Conservation (phyloP, 805 yeast genomes). For the Candida xyloterini region DNA sequence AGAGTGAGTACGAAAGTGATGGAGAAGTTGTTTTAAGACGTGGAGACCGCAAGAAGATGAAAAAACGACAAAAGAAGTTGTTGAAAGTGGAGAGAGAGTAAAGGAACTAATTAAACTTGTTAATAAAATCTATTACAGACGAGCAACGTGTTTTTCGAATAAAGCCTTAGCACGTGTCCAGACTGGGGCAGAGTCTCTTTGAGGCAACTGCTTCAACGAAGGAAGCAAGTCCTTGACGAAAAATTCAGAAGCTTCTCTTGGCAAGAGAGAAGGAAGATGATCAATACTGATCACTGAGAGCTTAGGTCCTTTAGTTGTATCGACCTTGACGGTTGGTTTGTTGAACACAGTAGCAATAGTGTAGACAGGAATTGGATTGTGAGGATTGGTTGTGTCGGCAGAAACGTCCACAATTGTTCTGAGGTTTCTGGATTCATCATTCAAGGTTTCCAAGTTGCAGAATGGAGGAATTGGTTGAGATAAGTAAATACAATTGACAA, state of each 20-base stretch:
- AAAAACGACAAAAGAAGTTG: conserved; percentile 39
- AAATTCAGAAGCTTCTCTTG: conserved; percentile 95
- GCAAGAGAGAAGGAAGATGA: conserved; percentile 91
- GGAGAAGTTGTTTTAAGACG: conserved; percentile 62
- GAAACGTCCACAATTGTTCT: conserved; percentile 95
- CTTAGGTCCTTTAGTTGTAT: conserved; percentile 76
- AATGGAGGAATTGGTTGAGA: conserved; percentile 94
- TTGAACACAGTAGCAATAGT: conserved; percentile 84
- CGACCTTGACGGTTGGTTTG: conserved; percentile 85
- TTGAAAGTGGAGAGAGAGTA: conserved; percentile 54
- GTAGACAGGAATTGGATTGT: conserved; percentile 96
- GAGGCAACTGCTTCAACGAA: conserved; percentile 76
- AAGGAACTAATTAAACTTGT: conserved; percentile 41
- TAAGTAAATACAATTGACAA: conserved; percentile 93
- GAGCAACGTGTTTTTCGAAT: conserved; percentile 74
- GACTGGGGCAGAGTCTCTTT: conserved; percentile 79
- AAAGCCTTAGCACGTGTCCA: conserved; percentile 88
- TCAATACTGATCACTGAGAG: conserved; percentile 92
- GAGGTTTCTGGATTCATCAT: conserved; percentile 65
- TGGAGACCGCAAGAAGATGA: conserved; percentile 47
- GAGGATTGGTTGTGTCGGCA: conserved; percentile 98
- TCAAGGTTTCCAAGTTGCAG: conserved; percentile 65
- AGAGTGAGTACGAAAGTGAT: conserved; percentile 74
- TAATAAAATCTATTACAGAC: not conserved
- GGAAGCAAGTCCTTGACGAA: conserved; percentile 88